Evolutionary conservation across 331 rosid species (phyloP).

Genomic region (Quercus lobata): DNA sequence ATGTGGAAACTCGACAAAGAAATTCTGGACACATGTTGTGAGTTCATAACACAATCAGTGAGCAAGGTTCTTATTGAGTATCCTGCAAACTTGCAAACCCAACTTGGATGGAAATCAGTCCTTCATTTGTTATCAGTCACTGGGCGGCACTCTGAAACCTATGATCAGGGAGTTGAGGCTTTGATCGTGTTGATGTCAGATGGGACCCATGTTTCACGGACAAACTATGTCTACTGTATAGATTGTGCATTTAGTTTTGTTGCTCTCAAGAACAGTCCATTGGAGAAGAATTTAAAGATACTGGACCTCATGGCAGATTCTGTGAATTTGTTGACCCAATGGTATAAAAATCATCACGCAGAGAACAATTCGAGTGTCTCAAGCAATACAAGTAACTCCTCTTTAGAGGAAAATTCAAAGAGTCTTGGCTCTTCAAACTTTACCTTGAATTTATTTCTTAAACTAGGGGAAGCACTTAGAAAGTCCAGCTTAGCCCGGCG

Average conservation of each 20-base stretch:
- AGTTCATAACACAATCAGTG: conserved; percentile 45
- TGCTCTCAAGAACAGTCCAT: conserved; percentile 73
- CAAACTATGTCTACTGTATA: conserved; percentile 58
- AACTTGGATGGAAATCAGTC: conserved; percentile 75
- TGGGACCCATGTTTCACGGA: conserved; percentile 34
- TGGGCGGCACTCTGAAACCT: conserved; percentile 68
- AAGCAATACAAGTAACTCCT: conserved; percentile 57
- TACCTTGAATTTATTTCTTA: conserved; percentile 60
- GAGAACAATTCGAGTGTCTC: conserved; percentile 43
- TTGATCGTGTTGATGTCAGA: conserved; percentile 60
- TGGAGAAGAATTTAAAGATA: conserved; percentile 72
- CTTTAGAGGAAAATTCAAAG: conserved; percentile 51
- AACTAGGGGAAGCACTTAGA: conserved; percentile 79
- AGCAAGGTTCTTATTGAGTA: conserved; percentile 53
- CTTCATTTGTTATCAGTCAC: conserved; percentile 69
- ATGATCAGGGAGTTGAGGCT: conserved; percentile 66
- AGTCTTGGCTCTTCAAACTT: conserved; percentile 41
- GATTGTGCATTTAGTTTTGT: conserved; percentile 77
- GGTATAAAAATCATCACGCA: conserved; percentile 52
- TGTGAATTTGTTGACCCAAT: conserved; percentile 56
- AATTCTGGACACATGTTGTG: conserved; percentile 67
- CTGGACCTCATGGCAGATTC: conserved; percentile 63
- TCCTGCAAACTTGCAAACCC: conserved; percentile 73
- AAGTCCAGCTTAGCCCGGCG: conserved; percentile 75
- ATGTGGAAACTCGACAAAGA: conserved; percentile 98